Conservation (phyloP, 495 filamentous ascomycete genomes). For the Wilcoxina mikolae region DNA sequence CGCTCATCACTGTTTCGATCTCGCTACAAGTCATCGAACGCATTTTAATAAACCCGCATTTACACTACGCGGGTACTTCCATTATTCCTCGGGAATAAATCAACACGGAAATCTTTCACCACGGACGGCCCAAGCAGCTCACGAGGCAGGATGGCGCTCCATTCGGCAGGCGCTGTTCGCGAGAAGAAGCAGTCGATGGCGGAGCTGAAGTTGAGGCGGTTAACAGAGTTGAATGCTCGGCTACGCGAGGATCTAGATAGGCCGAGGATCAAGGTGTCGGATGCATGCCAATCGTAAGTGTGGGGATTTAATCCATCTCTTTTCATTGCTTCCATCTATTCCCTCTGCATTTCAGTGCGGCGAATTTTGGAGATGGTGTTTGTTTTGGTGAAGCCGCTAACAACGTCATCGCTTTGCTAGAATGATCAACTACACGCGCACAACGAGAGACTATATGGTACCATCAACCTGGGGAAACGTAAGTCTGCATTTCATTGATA, state of each 20-base stretch:
- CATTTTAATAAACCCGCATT: background rate
- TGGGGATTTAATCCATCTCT: background rate
- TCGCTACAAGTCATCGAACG: background rate
- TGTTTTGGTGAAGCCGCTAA: background rate
- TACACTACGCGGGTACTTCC: background rate
- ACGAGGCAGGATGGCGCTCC: conserved; percentile 23
- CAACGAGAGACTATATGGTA: conserved; percentile 97
- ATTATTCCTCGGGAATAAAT: conserved; percentile 8
- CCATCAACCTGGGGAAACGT: conserved; percentile 91
- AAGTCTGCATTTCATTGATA: conserved; percentile 30
- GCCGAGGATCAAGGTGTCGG: conserved; percentile 85
- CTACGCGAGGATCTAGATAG: conserved; percentile 89
- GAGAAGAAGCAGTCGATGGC: conserved; percentile 98
- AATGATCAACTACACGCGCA: conserved; percentile 90
- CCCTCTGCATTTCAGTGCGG: background rate
- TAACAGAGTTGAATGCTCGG: conserved; percentile 90
- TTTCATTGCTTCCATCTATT: background rate
- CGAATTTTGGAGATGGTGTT: background rate
- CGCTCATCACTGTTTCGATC: background rate
- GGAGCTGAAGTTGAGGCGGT: conserved; percentile 84
- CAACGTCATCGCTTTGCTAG: conserved; percentile 34
- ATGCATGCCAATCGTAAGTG: conserved; percentile 80
- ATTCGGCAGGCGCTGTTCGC: conserved; percentile 24
- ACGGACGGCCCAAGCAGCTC: conserved; percentile 6
- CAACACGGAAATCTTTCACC: conserved; percentile 1